Evolutionary conservation across 1,284 basidiomycete genomes (phyloP), one percentile per base, ranked within the genome.

Genomic region (Schizophyllum commune): DNA sequence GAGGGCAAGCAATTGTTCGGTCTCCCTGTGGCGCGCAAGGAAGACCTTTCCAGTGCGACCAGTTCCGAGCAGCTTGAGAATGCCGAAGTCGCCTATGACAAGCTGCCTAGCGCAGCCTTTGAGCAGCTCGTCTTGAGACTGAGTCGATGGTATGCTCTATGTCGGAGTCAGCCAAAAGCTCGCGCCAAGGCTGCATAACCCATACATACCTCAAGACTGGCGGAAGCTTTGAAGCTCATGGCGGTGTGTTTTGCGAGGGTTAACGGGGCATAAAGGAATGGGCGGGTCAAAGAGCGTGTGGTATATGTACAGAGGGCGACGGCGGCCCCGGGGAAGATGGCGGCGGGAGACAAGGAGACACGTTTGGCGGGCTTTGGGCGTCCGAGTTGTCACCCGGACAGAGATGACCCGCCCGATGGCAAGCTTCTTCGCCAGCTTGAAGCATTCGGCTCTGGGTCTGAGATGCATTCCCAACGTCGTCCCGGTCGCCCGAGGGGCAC

Each of bases 21-120:
- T 66, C 4, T 57, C 55, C n/a, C 61, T 60, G 56, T 72, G 67
- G 21, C 59, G 33, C 11, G 64, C 68, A 11, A 70, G 64, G 57
- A 65, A 72, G 21, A 69, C 67, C 22, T 57, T 64, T 8, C 64
- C 64, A 17, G 58, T 64, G 17, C 59, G 57, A 17, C 70, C 69
- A 1, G 61, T 62, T 11, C 65, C 66, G 53, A 72, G 64, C 22
- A 66, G 56, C 58, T 71, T 68, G 55, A 68, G 52, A 21, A 71
- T 22, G 59, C 62, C 53, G 53, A 55, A 21, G 19, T 55, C 53
- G 11, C 19, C 11, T 11, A 55, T 21, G 53, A 15, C 20, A 13
- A 55, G 19, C 53, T 55, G 9, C 39, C 2, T 11, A 47, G 17
- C 39, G 39, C 4, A 3, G 39, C 8, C 39, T 47, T 17, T 47